Base-by-base conservation (phyloP, 768 basidiomycete species). In the Naganishia antarctica region DNA sequence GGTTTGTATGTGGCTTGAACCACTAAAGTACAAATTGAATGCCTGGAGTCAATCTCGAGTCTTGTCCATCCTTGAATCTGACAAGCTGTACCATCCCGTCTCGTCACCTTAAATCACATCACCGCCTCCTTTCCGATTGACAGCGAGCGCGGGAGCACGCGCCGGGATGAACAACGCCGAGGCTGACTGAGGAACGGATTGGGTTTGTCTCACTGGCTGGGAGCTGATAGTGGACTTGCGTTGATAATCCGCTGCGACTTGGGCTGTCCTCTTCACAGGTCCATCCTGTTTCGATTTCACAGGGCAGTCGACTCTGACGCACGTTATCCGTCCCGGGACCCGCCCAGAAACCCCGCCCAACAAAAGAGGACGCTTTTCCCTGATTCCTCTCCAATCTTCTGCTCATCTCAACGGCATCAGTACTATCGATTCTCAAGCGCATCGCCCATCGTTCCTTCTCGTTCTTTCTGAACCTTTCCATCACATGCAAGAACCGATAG, bases 101-200 rank as follows among this genome's bases (percentile, higher is more conserved):
- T 49, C 29, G 48, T 12, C 5, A n/a, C n/a, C n/a, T n/a, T n/a
- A n/a, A n/a, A n/a, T n/a, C n/a, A 9, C 8, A 57, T 8, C 3
- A 3, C 7, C 16, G 1, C 26, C 12, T 13, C 53, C 31, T 37
- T 57, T 57, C 34, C n/a, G 53, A 23, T 21, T n/a, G n/a, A n/a
- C 23, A 21, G 9, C 4, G 11, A 13, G 37, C 11, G 16, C 32
- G 37, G n/a, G 34, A 21, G 21, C 34, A 25, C 13, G 5, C 8
- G 9, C 53, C 53, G 53, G 53, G 50, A 51, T 51, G 31, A 34
- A 51, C 21, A 51, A 51, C 50, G 50, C 50, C 50, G 50, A 51
- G 32, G 21, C 32, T 18, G 32, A 23, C 50, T 51, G 23, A 21
- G 15, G 34, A 21, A 49, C 26, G 23, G 48, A 29, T 4, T 49